Percentiles rank a stretch among this genome's conserved stretches.
phyloP scores from a whole-genome alignment of 1,284 basidiomycete genomes.

The Clitocybe nebularis region DNA sequence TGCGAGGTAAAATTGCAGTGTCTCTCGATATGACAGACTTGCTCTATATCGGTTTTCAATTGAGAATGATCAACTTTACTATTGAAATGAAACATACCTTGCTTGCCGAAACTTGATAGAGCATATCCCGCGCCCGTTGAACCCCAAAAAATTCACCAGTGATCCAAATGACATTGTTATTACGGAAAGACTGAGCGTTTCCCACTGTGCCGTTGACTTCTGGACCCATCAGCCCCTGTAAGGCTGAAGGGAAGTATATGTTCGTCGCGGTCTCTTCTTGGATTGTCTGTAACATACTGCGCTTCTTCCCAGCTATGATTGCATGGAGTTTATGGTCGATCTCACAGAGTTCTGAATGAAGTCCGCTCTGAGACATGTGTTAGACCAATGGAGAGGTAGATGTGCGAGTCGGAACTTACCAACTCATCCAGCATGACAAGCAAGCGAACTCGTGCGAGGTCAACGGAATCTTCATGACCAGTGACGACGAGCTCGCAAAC shows the following conservation, averaged over 20 bases:
- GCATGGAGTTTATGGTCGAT: constrained; percentile 95
- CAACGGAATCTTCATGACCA: constrained; percentile 85
- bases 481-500: constrained; percentile 91
- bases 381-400: constrained; percentile 9
- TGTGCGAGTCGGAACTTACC: constrained; percentile 65
- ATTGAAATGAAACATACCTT: constrained; percentile 55
- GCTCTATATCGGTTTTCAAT: constrained; percentile 48
- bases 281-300: constrained; percentile 84
- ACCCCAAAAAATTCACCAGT: constrained; percentile 98
- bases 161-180: constrained; percentile 87
- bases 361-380: constrained; percentile 58
- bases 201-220: constrained; percentile 39
- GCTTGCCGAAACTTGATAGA: constrained; percentile 81
- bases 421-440: constrained; percentile 94
- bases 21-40: constrained; percentile 91
- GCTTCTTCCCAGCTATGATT: constrained; percentile 90
- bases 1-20: constrained; percentile 91
- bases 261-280: constrained; percentile 98
- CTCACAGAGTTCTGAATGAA: constrained; percentile 88
- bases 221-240: constrained; percentile 81
- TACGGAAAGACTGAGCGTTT: constrained; percentile 35
- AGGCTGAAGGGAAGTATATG: constrained; percentile 89
- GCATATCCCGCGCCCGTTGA: constrained; percentile 92
- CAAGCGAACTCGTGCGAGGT: constrained; percentile 85
- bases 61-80: constrained; percentile 9